Conservation (phyloP, 2,329 filamentous ascomycete genomes). For the Neoascochyta sp. region DNA sequence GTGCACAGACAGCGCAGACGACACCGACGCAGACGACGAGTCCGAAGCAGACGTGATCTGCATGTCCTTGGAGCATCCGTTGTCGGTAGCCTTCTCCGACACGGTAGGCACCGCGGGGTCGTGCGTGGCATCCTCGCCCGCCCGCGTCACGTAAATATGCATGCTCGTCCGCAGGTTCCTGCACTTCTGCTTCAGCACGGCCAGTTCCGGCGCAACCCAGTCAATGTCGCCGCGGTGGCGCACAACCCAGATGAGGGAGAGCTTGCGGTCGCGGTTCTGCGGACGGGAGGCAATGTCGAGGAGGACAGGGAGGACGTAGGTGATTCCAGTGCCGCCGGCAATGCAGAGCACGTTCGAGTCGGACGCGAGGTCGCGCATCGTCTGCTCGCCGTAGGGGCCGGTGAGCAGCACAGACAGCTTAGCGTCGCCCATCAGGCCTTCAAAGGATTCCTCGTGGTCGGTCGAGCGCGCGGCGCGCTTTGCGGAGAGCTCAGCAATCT, state of each 20-base stretch:
- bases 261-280: slow-evolving; percentile 21
- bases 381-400: slow-evolving; percentile 34
- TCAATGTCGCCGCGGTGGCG: slow-evolving; percentile 31
- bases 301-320: slow-evolving; percentile 36
- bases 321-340: slow-evolving; percentile 38
- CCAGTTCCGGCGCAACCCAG: slow-evolving; percentile 37
- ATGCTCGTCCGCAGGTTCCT: slow-evolving; percentile 23
- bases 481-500: slow-evolving; percentile 31
- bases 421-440: slow-evolving; percentile 20
- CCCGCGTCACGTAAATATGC: slow-evolving; percentile 35
- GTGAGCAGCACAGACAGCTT: slow-evolving; percentile 32
- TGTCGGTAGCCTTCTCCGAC: slow-evolving; percentile 18
- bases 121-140: slow-evolving; percentile 16
- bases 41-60: slow-evolving; percentile 10
- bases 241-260: slow-evolving; percentile 36
- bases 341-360: slow-evolving; percentile 35
- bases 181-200: slow-evolving; percentile 25
- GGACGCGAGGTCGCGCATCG: slow-evolving; percentile 17
- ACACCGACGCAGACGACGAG: slow-evolving; percentile 19
- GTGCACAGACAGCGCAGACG: slow-evolving; percentile 25
- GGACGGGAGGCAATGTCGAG: slow-evolving; percentile 25
- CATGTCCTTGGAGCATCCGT: slow-evolving; percentile 21
- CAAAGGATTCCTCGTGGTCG: slow-evolving; percentile 19
- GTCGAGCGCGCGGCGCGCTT: slow-evolving; percentile 19
- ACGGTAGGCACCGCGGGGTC: slow-evolving; percentile 12